Conservation (phyloP, 768 basidiomycete genomes). For the Kwoniella sp. region DNA sequence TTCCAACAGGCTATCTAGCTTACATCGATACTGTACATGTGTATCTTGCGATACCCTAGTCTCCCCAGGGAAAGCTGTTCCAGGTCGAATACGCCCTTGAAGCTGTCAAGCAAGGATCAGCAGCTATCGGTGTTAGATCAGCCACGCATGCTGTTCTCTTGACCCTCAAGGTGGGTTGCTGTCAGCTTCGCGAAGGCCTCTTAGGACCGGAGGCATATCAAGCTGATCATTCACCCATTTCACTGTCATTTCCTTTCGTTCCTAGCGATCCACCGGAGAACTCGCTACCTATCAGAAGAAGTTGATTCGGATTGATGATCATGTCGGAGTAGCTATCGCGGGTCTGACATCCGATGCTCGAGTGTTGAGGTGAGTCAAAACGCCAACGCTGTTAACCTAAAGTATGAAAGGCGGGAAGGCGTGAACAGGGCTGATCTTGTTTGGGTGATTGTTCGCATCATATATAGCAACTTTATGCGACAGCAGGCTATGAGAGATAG, state of each 20-base stretch:
- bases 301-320: constrained; percentile 99
- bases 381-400: too few species aligned
- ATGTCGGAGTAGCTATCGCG: constrained; percentile 98
- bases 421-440: not conserved
- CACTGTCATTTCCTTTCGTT: too few species aligned
- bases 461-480: constrained; percentile 91
- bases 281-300: constrained; percentile 99
- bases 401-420: too few species aligned
- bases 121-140: constrained; percentile 93
- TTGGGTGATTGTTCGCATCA: not conserved
- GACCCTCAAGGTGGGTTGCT: constrained; percentile 75
- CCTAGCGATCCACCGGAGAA: constrained; percentile 94
- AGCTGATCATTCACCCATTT: too few species aligned
- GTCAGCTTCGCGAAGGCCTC: too few species aligned
- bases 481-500: constrained; percentile 94
- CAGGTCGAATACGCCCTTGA: constrained; percentile 98
- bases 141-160: constrained; percentile 92
- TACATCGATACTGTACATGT: not conserved
- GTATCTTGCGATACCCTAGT: constrained; percentile 21
- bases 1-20: constrained; percentile 57
- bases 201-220: too few species aligned
- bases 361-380: constrained; percentile 88
- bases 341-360: constrained; percentile 98
- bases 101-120: constrained; percentile 98
- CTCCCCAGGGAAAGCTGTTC: constrained; percentile 90